These are phyloP conservation scores for Tubosaeta sp. DNA, from an alignment of 768 basidiomycete genomes.

Conservation along the genomic window DNA sequence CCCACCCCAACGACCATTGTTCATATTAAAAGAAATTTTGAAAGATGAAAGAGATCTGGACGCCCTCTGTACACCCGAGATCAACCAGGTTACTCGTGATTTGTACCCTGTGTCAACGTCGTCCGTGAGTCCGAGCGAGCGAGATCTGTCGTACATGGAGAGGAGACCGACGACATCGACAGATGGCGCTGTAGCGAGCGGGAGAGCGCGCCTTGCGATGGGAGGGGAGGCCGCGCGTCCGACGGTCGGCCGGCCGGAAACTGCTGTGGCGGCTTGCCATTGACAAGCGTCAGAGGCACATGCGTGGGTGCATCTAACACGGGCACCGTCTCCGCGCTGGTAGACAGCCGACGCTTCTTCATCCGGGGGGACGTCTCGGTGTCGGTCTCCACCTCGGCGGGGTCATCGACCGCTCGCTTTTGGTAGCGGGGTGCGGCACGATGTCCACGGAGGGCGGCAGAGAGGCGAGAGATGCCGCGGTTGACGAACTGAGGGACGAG, in stretches of 20 bases:
- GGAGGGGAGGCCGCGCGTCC: not conserved
- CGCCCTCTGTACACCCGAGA: not conserved
- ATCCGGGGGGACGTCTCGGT: conserved; percentile 14
- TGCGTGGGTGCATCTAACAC: conserved; percentile 2
- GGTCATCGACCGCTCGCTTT: conserved; percentile 20
- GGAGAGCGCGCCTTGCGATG: conserved; percentile 10
- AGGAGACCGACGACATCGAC: conserved; percentile 22
- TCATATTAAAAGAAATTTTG: not conserved
- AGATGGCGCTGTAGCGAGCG: conserved; percentile 26
- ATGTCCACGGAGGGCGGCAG: conserved; percentile 12
- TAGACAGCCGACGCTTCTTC: conserved; percentile 27
- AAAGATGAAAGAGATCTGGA: conserved; percentile 2
- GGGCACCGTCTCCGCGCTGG: not conserved
- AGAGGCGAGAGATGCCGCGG: conserved; percentile 18
- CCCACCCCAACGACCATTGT: conserved; percentile 4
- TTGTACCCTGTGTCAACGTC: conserved; percentile 14
- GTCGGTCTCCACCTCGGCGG: conserved; percentile 1
- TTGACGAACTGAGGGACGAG: conserved; percentile 23
- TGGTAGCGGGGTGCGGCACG: conserved; percentile 9
- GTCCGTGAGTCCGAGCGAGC: conserved; percentile 22
- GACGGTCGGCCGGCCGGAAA: conserved; percentile 23
- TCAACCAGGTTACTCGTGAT: conserved; percentile 4
- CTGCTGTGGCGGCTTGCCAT: conserved; percentile 31
- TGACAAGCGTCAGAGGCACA: conserved; percentile 19
- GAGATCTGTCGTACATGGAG: conserved; percentile 7